Evolutionary conservation across 352 stramenopile genomes (phyloP).

Genomic region (Globisporangium nunn): DNA sequence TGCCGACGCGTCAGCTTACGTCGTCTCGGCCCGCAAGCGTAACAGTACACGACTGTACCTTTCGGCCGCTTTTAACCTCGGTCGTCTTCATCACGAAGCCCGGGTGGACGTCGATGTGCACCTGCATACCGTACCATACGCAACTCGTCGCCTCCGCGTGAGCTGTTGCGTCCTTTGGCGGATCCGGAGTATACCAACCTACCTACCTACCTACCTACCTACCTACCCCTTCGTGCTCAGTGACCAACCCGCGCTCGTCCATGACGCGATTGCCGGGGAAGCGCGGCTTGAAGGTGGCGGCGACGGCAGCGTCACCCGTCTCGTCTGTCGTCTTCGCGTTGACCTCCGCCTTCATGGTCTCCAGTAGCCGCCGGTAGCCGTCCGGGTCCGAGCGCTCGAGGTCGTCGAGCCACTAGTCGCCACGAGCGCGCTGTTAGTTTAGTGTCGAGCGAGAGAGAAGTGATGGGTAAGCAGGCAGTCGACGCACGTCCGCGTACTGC

Average conservation of each 20-base stretch:
- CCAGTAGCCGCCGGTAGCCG: conserved; percentile 55
- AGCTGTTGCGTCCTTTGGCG: neutral
- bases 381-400: conserved; percentile 63
- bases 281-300: conserved; percentile 39
- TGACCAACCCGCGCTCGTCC: conserved; percentile 40
- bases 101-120: conserved; percentile 69
- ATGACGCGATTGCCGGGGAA: conserved; percentile 78
- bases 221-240: conserved; percentile 51
- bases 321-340: conserved; percentile 12
- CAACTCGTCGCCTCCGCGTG: neutral
- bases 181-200: neutral
- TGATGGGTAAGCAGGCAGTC: neutral
- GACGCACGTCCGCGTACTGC: conserved; percentile 64
- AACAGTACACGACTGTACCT: conserved; percentile 19
- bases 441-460: neutral
- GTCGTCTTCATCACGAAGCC: conserved; percentile 78
- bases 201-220: too few relatives aligned
- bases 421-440: too few relatives aligned
- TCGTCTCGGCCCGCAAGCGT: too few relatives aligned
- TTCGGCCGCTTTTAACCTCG: conserved; percentile 53
- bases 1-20: too few relatives aligned
- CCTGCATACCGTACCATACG: conserved; percentile 15
- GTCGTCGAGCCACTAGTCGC: conserved; percentile 55
- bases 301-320: neutral
- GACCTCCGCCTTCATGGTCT: conserved; percentile 56